A percentile compares a stretch with the other conserved stretches of the same genome.
Conservation (phyloP, 1,284 basidiomycete genomes). For the Kalmanozyma brasiliensis region DNA sequence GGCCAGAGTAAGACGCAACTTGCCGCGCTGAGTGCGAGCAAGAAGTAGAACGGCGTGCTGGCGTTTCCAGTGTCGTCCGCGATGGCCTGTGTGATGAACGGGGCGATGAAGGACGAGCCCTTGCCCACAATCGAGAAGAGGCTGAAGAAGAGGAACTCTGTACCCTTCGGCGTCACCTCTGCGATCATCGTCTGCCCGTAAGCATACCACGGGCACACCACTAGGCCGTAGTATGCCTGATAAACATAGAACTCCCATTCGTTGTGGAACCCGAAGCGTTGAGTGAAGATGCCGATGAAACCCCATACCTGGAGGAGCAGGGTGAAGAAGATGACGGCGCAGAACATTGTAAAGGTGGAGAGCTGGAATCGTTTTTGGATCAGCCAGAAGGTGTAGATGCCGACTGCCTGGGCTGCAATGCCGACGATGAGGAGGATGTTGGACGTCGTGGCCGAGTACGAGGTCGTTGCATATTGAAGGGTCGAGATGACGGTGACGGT, state of each 20-base stretch:
- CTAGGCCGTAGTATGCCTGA: slow-evolving; percentile 64
- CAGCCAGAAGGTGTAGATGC: slow-evolving; percentile 78
- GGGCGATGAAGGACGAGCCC: slow-evolving; percentile 75
- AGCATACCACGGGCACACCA: slow-evolving; percentile 87
- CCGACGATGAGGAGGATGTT: slow-evolving; percentile 79
- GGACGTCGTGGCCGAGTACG: slow-evolving; percentile 76
- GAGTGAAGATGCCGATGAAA: slow-evolving; percentile 84
- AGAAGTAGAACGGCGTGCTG: slow-evolving; percentile 84
- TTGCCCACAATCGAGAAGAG: slow-evolving; percentile 76
- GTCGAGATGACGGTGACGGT: slow-evolving; percentile 80
- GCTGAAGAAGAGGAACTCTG: slow-evolving; percentile 77
- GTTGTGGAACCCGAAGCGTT: slow-evolving; percentile 72
- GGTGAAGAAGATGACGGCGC: slow-evolving; percentile 80
- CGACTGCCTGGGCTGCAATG: slow-evolving; percentile 77
- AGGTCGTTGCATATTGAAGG: slow-evolving; percentile 85
- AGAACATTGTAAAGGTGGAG: slow-evolving; percentile 74
- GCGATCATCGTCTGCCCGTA: slow-evolving; percentile 86
- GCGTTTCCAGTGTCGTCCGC: slow-evolving; percentile 74
- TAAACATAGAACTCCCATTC: slow-evolving; percentile 20
- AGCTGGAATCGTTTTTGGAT: slow-evolving; percentile 81
- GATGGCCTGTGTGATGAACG: slow-evolving; percentile 75
- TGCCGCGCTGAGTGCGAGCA: slow-evolving; percentile 77
- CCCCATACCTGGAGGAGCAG: slow-evolving; percentile 85
- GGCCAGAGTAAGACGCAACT: slow-evolving; percentile 79
- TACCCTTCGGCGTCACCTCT: slow-evolving; percentile 77